Conservation (phyloP, 768 basidiomycete species). For the Pluteus cervinus region DNA sequence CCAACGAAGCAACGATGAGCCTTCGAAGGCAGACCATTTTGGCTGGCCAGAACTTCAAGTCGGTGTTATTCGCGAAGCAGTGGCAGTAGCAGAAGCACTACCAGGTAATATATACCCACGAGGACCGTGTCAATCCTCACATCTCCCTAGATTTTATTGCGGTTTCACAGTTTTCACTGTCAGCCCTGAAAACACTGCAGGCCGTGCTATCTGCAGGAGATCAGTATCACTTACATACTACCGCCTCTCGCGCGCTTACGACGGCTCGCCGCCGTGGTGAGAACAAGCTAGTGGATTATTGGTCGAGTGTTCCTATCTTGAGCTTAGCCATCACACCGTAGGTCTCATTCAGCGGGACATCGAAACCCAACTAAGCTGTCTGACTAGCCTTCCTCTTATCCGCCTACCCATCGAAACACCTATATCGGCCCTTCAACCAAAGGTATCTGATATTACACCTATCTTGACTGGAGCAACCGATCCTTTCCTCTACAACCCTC, state of each 20-base stretch:
- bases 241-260: constrained; percentile 64
- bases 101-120: no score
- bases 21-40: constrained; percentile 36
- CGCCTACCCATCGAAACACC: constrained; percentile 74
- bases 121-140: no score
- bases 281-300: constrained; percentile 67
- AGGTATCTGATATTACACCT: constrained; percentile 32
- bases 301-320: constrained; percentile 77
- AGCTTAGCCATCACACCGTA: constrained; percentile 78
- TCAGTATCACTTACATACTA: constrained; percentile 73
- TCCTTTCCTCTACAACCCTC: constrained; percentile 90
- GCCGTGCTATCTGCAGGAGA: constrained; percentile 65
- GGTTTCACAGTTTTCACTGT: constrained; percentile 86
- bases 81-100: constrained; percentile 85
- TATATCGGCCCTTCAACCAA: constrained; percentile 42
- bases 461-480: constrained; percentile 58
- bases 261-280: constrained; percentile 78
- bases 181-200: constrained; percentile 72
- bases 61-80: constrained; percentile 87
- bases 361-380: not conserved
- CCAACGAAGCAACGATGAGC: constrained; percentile 9
- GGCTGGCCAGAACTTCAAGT: constrained; percentile 97
- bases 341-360: constrained; percentile 15
- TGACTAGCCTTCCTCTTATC: constrained; percentile 58
- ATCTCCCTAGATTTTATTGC: constrained; percentile 63